Evolutionary conservation across 495 filamentous ascomycete genomes (phyloP).

Genomic region (Aspergillus olivimuriae): DNA sequence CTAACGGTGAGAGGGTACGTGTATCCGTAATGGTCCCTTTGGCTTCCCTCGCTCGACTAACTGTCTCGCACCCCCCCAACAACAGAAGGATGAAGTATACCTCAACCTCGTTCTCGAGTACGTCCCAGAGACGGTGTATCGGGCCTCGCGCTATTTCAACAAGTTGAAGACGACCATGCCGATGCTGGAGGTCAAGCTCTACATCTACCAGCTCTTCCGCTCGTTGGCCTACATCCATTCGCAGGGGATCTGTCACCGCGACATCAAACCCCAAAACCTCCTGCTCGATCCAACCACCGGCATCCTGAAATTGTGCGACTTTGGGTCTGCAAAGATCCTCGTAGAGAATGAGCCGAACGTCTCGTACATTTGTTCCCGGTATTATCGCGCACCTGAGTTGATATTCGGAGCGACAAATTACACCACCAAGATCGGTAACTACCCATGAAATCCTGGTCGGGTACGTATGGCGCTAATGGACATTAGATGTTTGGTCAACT

Average conservation of each 20-base stretch:
- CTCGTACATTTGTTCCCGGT: slow-evolving; percentile 98
- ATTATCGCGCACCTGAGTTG: slow-evolving; percentile 95
- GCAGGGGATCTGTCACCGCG: slow-evolving; percentile 96
- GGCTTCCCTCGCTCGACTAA: slow-evolving; percentile 9
- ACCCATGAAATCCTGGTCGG: slow-evolving; percentile 2
- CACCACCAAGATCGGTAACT: slow-evolving; percentile 97
- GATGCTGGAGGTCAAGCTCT: slow-evolving; percentile 96
- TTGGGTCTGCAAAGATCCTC: slow-evolving; percentile 96
- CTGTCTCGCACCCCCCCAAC: neutral
- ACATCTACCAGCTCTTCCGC: slow-evolving; percentile 98
- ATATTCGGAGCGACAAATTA: slow-evolving; percentile 99
- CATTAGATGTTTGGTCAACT: slow-evolving; percentile 96
- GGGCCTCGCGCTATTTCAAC: slow-evolving; percentile 98
- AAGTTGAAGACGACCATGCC: slow-evolving; percentile 99
- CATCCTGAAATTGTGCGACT: slow-evolving; percentile 96
- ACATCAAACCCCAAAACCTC: slow-evolving; percentile 99
- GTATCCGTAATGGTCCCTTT: slow-evolving; percentile 6
- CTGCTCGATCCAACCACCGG: slow-evolving; percentile 85
- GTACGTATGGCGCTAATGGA: slow-evolving; percentile 15
- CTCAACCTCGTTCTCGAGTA: slow-evolving; percentile 97
- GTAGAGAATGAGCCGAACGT: slow-evolving; percentile 99
- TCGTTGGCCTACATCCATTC: slow-evolving; percentile 99
- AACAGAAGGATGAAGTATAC: slow-evolving; percentile 97
- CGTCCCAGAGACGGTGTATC: slow-evolving; percentile 96
- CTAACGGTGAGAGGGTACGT: slow-evolving; percentile 89